Evolutionary conservation across 2,329 filamentous ascomycete genomes (phyloP), one percentile per base, ranked within the genome.

Genomic region (Drechslerella stenobrocha): DNA sequence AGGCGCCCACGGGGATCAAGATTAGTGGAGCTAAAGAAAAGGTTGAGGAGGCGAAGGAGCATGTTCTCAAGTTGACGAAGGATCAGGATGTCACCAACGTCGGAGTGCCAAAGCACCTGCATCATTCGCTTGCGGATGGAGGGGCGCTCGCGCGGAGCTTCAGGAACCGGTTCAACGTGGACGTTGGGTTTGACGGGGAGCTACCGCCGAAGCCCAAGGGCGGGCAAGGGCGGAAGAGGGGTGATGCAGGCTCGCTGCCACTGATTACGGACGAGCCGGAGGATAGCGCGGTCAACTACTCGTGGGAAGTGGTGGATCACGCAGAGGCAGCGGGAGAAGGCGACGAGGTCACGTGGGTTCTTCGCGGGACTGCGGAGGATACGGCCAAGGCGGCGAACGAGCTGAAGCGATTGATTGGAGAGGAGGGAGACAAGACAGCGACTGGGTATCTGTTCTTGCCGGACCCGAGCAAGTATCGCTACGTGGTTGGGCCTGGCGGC

Each of bases 101-200:
- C n/a, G 82, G 87, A 72, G 83, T 98, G 6, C 92, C 93, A 8
- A 84, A 86, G 65, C 84, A 86, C 72, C 80, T 93, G 66, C 93
- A 98, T 79, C 89, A 97, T 76, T 79, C 82, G 65, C 82, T 98
- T 72, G 84, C 89, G 52, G 92, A 96, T 76, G 91, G 92, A 71
- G 93, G 92, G 0, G 87, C 90, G 73, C 88, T 97, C 79, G 96
- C 97, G 87, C 89, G 92, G 71, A 87, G 85, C 73, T 84, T 98
- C 40, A 86, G 88, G 71, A 91, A 85, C 76, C 88, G 96, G 74
- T 83, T 89, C 77, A 87, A 89, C 72, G 90, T 98, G 71, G 93
- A 87, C 0, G 88, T 98, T 53, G 91, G 97, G 76, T 93, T 97
- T 75, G 88, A 85, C 57, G 90, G 91, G 44, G 85, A 87, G 59